phyloP scores from a whole-genome alignment of 2,329 filamentous ascomycete genomes.

The Fusarium siculi region DNA sequence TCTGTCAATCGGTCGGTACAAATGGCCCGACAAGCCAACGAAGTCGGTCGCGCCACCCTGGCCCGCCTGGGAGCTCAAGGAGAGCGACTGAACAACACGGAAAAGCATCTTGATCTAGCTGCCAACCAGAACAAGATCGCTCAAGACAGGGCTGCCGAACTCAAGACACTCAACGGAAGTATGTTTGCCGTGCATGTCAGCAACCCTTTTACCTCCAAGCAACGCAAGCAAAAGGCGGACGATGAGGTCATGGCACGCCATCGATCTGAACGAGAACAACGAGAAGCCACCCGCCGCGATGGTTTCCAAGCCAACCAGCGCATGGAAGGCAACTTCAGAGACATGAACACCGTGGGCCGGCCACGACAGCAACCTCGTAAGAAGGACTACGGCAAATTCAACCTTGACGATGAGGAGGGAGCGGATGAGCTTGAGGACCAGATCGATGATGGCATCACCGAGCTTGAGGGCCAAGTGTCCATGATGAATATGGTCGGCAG shows the following conservation, averaged over 20 bases:
- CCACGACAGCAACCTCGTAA: constrained; percentile 49
- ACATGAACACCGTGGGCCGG: constrained; percentile 48
- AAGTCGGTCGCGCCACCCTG: constrained; percentile 75
- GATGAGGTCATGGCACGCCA: constrained; percentile 76
- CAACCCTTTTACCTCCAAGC: constrained; percentile 80
- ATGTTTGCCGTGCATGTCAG: constrained; percentile 89
- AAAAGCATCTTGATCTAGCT: constrained; percentile 84
- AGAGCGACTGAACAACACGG: constrained; percentile 83
- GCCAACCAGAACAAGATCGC: constrained; percentile 79
- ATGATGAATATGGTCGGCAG: constrained; percentile 78
- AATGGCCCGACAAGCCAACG: constrained; percentile 57
- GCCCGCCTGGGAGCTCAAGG: constrained; percentile 80
- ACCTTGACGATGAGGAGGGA: constrained; percentile 77
- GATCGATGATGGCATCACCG: constrained; percentile 69
- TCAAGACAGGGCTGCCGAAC: constrained; percentile 81
- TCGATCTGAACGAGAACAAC: constrained; percentile 71
- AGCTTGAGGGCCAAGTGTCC: constrained; percentile 76
- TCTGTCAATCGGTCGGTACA: constrained; percentile 54
- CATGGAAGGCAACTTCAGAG: constrained; percentile 62
- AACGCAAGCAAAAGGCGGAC: constrained; percentile 72
- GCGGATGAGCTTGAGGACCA: constrained; percentile 58
- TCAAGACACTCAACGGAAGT: constrained; percentile 86
- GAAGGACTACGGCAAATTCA: constrained; percentile 70
- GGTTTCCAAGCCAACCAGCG: constrained; percentile 63
- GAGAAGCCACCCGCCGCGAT: constrained; percentile 68